Conservation (phyloP, 2,329 filamentous ascomycete genomes). For the Pochonia chlamydosporia region DNA sequence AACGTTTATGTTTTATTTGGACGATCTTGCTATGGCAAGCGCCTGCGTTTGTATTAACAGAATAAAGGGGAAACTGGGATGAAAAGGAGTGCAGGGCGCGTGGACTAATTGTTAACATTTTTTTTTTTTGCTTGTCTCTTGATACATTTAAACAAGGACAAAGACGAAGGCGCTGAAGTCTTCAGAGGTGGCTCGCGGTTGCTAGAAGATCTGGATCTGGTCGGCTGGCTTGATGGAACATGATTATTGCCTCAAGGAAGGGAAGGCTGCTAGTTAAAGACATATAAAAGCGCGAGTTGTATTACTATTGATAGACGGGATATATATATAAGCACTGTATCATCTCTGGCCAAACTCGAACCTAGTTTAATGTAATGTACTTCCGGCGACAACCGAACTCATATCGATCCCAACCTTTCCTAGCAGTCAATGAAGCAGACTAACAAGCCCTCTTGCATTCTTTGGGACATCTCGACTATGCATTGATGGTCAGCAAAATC, state of each 20-base stretch:
- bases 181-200: background rate
- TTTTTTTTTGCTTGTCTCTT: background rate
- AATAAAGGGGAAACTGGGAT: background rate
- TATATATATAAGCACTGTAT: background rate
- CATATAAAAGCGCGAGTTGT: constrained; percentile 14
- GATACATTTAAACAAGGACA: background rate
- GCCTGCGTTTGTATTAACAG: constrained; percentile 6
- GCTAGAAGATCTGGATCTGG: background rate
- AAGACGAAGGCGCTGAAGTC: background rate
- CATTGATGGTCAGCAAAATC: too few relatives aligned
- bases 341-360: background rate
- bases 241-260: too few relatives aligned
- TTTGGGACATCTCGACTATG: too few relatives aligned
- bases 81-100: constrained; percentile 5
- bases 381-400: too few relatives aligned
- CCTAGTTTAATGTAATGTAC: too few relatives aligned
- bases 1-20: background rate
- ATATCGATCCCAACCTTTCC: too few relatives aligned
- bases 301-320: constrained; percentile 22
- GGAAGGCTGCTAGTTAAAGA: constrained; percentile 10
- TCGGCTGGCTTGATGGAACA: background rate
- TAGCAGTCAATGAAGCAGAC: too few relatives aligned
- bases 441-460: too few relatives aligned
- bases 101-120: background rate
- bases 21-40: background rate